Evolutionary conservation across 2,329 filamentous ascomycete species (phyloP).

Genomic region (Alternaria sp.): DNA sequence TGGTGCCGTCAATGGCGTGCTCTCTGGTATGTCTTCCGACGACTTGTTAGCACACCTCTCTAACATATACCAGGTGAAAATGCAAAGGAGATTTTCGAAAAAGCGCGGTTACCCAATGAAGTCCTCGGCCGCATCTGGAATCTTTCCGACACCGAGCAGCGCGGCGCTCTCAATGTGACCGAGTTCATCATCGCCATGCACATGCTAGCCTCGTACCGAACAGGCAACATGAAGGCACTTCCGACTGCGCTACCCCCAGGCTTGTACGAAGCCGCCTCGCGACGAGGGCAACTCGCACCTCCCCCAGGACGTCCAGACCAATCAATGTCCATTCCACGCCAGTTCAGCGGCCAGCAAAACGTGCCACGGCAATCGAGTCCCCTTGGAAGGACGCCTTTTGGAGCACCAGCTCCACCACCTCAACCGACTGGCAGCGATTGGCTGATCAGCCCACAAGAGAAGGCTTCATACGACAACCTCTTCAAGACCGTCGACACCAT

Average conservation of each 20-base stretch:
- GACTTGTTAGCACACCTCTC: neutral
- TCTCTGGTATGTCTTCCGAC: conserved; percentile 64
- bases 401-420: conserved; percentile 57
- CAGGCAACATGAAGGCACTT: conserved; percentile 78
- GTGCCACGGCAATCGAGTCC: conserved; percentile 66
- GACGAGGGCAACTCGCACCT: conserved; percentile 59
- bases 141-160: conserved; percentile 90
- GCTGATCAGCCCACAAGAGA: conserved; percentile 84
- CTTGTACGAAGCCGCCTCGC: conserved; percentile 87
- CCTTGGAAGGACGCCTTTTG: conserved; percentile 61
- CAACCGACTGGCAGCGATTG: conserved; percentile 73
- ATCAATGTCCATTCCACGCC: conserved; percentile 74
- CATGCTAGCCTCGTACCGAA: conserved; percentile 89
- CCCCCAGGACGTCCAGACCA: conserved; percentile 58
- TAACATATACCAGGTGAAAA: conserved; percentile 68
- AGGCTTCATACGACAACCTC: conserved; percentile 84
- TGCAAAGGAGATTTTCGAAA: conserved; percentile 94
- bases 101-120: conserved; percentile 88
- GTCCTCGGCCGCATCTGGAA: conserved; percentile 95
- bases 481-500: conserved; percentile 84
- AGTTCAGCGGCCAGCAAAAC: conserved; percentile 73
- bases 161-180: conserved; percentile 82
- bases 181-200: conserved; percentile 99
- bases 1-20: conserved; percentile 75
- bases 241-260: conserved; percentile 83